Base-by-base conservation (phyloP, 1,284 basidiomycete genomes). In the Mycena sp. region DNA sequence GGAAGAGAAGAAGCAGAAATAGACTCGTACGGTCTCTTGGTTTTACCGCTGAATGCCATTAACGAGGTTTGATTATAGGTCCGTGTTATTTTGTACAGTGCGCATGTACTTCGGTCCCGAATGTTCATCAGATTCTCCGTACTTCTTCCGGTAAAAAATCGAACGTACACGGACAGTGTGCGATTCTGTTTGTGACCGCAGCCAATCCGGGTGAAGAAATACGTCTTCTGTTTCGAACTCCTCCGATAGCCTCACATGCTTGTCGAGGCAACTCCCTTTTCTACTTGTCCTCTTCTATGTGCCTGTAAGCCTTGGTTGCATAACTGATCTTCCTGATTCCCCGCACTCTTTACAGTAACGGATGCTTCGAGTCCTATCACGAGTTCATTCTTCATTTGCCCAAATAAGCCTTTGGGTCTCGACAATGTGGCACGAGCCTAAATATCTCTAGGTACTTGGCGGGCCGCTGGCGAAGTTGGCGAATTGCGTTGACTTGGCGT, bases 1-100 rank as follows among this genome's bases (percentile, higher is more conserved):
- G 19, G 71, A 71, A 23, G 54, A 60, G 38, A 72, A 65, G 64
- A 72, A 73, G 65, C 55, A 57, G 7, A 55, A 6, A 41, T 64
- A 35, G 50, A 12, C 16, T 53, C 26, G 46, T 35, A 32, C 21
- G 46, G 40, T 21, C 35, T 32, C 14, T 26, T 45, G 26, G 37
- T 46, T 41, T 41, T 41, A 35, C 56, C 51, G 55, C 30, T 54
- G 50, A 26, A 29, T 25, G 10, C 19, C 21, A 14, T 52, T 40
- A 16, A 37, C 54, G n/a, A n/a, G n/a, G n/a, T n/a, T 46, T 56
- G 43, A 26, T 43, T 58, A 19, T n/a, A 57, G 61, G 48, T 37
- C 29, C 43, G 35, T 26, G 25, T 11, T 21, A 49, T 16, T 10
- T 17, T 14, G 9, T 37, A 51, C 12, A 46, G 25, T 58, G 21